Percentiles rank a stretch among this genome's conserved stretches.
Conservation (phyloP, 345 rosid species). For the Anacardium occidentale region DNA sequence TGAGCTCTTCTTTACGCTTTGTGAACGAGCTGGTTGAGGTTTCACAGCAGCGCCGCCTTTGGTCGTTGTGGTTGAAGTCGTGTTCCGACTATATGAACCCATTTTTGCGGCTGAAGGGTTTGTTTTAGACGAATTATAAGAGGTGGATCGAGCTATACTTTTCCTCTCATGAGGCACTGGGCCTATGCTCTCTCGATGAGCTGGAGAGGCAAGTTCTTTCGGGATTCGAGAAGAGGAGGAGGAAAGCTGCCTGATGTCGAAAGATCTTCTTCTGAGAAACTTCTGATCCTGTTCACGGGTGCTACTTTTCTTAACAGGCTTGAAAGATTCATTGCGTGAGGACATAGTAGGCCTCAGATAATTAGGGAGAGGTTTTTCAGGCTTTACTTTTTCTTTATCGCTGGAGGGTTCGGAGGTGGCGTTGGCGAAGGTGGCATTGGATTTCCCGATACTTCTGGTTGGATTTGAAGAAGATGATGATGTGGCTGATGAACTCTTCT, state of each 20-base stretch:
- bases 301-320: conserved; percentile 33
- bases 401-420: not conserved
- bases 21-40: not conserved
- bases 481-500: conserved; percentile 34
- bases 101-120: not conserved
- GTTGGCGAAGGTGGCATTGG: conserved; percentile 10
- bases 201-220: conserved; percentile 43
- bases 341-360: conserved; percentile 63
- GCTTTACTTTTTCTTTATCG: conserved; percentile 9
- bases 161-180: conserved; percentile 33
- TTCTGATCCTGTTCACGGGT: conserved; percentile 32
- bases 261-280: conserved; percentile 66
- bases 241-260: conserved; percentile 53
- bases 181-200: conserved; percentile 27
- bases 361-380: conserved; percentile 42
- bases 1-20: conserved; percentile 26
- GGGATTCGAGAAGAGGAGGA: conserved; percentile 39
- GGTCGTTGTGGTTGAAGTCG: conserved; percentile 23
- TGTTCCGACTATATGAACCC: conserved; percentile 29
- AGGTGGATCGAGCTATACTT: conserved; percentile 30
- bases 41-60: conserved; percentile 1
- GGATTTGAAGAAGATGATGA: conserved; percentile 28
- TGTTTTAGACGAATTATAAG: conserved; percentile 32
- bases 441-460: conserved; percentile 13
- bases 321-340: conserved; percentile 45